These are phyloP conservation scores for Plasmodium chabaudi DNA, from an alignment of 169 alveolate species.

Conservation along the genomic window DNA sequence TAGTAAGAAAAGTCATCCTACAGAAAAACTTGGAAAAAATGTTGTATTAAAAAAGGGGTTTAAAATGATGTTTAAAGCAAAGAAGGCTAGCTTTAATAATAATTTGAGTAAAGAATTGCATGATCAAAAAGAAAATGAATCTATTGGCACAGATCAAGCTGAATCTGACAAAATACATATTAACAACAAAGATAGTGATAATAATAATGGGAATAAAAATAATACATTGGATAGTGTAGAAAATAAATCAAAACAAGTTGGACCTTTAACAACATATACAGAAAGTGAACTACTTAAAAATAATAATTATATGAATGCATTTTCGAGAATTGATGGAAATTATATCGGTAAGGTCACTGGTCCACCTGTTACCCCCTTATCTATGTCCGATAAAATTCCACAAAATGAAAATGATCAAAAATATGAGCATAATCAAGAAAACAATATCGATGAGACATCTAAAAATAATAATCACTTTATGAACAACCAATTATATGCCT, in stretches of 20 bases:
- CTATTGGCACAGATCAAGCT: neutral
- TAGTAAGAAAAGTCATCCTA: too few relatives aligned
- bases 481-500: neutral
- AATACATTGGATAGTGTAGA: slow-evolving; percentile 12
- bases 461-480: neutral
- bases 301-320: slow-evolving; percentile 59
- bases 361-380: slow-evolving; percentile 23
- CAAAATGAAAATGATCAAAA: slow-evolving; percentile 19
- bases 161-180: neutral
- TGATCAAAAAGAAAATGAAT: neutral
- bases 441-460: too few relatives aligned
- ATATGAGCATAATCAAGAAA: neutral
- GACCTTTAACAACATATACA: slow-evolving; percentile 37
- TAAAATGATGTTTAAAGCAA: neutral
- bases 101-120: neutral
- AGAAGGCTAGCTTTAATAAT: neutral
- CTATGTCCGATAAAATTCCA: slow-evolving; percentile 31
- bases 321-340: slow-evolving; percentile 44
- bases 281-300: slow-evolving; percentile 20
- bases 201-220: neutral
- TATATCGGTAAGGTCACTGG: slow-evolving; percentile 64
- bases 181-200: neutral
- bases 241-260: neutral
- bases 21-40: too few relatives aligned
- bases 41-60: neutral